phyloP scores from a whole-genome alignment of 257 asterid species.

The Hygrophila difformis region DNA sequence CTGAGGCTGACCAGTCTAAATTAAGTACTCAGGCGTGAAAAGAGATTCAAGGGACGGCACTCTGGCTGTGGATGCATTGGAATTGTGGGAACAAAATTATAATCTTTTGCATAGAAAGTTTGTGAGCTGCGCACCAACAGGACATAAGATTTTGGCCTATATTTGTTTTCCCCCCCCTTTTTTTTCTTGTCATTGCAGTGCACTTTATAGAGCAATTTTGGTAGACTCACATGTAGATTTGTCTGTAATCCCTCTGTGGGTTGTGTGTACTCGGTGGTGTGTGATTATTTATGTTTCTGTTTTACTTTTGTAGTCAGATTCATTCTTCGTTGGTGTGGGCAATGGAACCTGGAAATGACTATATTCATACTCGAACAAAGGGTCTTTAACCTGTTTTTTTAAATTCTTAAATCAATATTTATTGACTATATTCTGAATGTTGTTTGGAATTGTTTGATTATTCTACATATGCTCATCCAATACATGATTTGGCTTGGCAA shows the following conservation, averaged over 20 bases:
- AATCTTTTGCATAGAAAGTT: constrained; percentile 2
- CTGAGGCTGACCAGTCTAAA: constrained; percentile 25
- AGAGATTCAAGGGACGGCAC: constrained; percentile 8
- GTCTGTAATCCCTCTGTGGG: constrained; percentile 3
- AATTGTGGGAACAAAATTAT: background rate
- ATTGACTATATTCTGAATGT: too few relatives aligned
- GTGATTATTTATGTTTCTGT: constrained; percentile 5
- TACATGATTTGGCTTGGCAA: too few relatives aligned
- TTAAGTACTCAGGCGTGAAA: constrained; percentile 21
- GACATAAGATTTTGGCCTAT: too few relatives aligned
- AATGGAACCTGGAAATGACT: constrained; percentile 1
- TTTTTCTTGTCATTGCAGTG: constrained; percentile 15
- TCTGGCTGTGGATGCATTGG: constrained; percentile 8
- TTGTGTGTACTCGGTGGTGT: constrained; percentile 21
- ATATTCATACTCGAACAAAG: background rate
- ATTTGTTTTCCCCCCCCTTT: too few relatives aligned
- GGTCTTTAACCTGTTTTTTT: constrained; percentile 1
- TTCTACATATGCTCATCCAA: too few relatives aligned
- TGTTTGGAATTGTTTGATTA: too few relatives aligned
- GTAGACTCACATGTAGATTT: constrained; percentile 25
- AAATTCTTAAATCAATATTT: too few relatives aligned
- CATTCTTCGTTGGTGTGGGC: constrained; percentile 17
- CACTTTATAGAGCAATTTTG: constrained; percentile 44
- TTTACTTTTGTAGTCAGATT: constrained; percentile 2
- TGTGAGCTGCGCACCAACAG: constrained; percentile 21